Base-by-base conservation (phyloP, 306 rosid species). In the Castanea sativa region DNA sequence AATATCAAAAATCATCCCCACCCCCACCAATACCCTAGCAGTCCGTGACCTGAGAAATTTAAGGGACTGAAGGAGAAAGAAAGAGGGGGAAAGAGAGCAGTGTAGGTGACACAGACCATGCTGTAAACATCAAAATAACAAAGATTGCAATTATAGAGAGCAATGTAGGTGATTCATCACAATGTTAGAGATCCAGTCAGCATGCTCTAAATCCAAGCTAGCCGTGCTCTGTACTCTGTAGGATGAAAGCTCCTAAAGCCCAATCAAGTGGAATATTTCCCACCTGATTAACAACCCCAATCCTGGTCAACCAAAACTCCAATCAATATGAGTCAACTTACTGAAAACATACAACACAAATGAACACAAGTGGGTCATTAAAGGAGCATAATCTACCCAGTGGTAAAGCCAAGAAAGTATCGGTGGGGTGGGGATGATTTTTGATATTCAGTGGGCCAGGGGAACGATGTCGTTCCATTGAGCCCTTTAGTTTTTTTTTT, bases 171-270 rank as follows among this genome's bases (percentile, higher is more conserved):
- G 91, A 87, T 75, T 87, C 91, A 58, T 78, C 83, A 67, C 88
- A 69, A 92, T 52, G 77, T 82, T 32, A 59, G 89, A 55, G 79
- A 88, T 74, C 97, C 97, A 85, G 79, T 77, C 63, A 77, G 80
- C 74, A 20, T 75, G 89, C 80, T 67, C 88, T 57, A 79, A 30
- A n/a, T 87, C 90, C 69, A 80, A 80, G 51, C 85, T 82, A 43
- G 85, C 83, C 16, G 89, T 78, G 79, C 88, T 92, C 84, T 35
- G 8, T 35, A 6, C 0, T 33, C 7, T 91, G 98, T 84, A 94
- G 76, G 83, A 94, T 91, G 87, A 94, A 94, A 78, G 98, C 97
- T 81, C 98, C 98, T 86, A 94, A 73, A 56, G 97, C 97, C 98
- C 98, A 94, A 80, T 94, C 98, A n/a, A 94, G 97, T 0, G 98